Evolutionary conservation across 257 asterid species (phyloP).

Genomic region (Thymus quinquecostatus): DNA sequence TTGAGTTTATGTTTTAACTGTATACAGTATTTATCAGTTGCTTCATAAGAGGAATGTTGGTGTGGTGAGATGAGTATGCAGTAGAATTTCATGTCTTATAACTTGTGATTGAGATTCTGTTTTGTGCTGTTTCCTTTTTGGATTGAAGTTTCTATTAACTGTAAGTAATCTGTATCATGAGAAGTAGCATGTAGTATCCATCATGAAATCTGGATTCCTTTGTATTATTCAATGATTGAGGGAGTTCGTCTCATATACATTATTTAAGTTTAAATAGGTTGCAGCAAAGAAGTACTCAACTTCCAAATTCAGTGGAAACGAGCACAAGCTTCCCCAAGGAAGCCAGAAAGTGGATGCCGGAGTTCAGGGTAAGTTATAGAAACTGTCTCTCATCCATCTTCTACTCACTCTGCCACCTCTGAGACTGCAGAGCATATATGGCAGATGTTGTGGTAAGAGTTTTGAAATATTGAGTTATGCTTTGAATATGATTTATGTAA

Average conservation of each 20-base stretch:
- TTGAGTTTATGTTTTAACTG: background rate
- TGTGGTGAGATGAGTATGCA: background rate
- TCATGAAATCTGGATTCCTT: background rate
- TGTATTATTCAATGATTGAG: background rate
- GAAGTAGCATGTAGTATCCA: background rate
- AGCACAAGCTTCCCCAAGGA: slow-evolving; percentile 14
- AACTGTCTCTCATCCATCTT: background rate
- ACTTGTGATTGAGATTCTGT: background rate
- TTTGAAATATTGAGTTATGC: background rate
- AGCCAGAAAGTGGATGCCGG: background rate
- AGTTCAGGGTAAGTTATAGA: slow-evolving; percentile 9
- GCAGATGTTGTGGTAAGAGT: background rate
- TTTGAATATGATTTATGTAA: background rate
- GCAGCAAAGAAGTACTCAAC: background rate
- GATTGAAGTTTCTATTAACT: slow-evolving; percentile 1
- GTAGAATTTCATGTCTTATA: background rate
- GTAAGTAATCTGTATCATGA: background rate
- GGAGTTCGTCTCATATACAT: background rate
- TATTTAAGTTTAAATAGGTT: slow-evolving; percentile 11
- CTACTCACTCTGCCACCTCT: slow-evolving; percentile 9
- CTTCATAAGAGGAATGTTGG: background rate
- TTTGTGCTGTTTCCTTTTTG: background rate
- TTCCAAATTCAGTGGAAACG: background rate
- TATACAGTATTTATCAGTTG: background rate
- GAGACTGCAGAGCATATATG: background rate